phyloP scores from a whole-genome alignment of 306 rosid genomes.

The Inga laurina region DNA sequence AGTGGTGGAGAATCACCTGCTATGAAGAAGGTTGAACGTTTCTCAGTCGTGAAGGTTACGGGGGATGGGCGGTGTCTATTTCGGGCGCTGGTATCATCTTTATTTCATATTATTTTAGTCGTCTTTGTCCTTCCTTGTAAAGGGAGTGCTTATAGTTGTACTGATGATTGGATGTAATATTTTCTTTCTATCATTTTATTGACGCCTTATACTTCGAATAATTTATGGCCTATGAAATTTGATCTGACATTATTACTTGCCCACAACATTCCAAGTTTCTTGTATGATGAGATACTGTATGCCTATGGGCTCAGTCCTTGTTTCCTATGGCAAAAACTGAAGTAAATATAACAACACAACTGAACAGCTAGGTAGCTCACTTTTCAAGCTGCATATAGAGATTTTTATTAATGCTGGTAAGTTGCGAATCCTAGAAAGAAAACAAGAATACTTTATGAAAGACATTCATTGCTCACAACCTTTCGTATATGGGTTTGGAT shows the following conservation, averaged over 20 bases:
- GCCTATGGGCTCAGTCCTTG: background rate
- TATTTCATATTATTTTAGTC: conserved; percentile 12
- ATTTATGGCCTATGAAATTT: background rate
- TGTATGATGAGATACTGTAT: background rate
- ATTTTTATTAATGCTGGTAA: conserved; percentile 7
- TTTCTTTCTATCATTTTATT: background rate
- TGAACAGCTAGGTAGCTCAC: conserved; percentile 1
- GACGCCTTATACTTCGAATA: background rate
- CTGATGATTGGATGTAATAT: conserved; percentile 8
- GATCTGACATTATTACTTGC: background rate
- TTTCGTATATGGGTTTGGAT: background rate
- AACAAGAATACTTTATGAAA: background rate
- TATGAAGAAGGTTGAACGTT: conserved; percentile 66
- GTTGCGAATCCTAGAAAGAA: background rate
- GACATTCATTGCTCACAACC: background rate
- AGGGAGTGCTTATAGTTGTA: background rate
- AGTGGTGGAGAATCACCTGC: conserved; percentile 67
- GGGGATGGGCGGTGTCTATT: conserved; percentile 94
- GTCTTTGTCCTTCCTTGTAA: conserved; percentile 9
- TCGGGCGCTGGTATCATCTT: conserved; percentile 77
- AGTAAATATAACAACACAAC: conserved; percentile 1
- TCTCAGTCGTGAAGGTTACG: conserved; percentile 72
- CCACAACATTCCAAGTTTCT: background rate
- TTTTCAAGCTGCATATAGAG: background rate
- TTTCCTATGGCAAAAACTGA: background rate